Base-by-base conservation (phyloP, 441 rosid genomes). In the Metrosideros polymorpha region DNA sequence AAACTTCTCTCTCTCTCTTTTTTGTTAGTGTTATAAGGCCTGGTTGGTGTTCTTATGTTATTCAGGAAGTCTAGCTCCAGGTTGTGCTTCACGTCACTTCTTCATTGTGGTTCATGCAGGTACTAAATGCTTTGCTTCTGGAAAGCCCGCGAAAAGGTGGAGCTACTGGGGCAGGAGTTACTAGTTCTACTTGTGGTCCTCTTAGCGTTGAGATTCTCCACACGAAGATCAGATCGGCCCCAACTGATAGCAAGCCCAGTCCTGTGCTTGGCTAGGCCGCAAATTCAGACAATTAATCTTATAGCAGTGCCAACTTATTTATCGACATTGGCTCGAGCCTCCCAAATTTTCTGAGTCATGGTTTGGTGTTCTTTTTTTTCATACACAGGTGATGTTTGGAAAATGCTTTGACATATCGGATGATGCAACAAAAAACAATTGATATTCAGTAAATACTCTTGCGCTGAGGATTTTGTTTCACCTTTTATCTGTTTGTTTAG, bases 91-190 rank as follows among this genome's bases (percentile, higher is more conserved):
- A 71, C 12, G 76, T 52, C 59, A 49, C 47, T 77, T 39, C 39
- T 25, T 35, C 2, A 9, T 45, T 43, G 49, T 39, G 79, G 49
- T 71, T 71, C 79, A 71, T 83, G 63, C 93, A 97, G 99, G 98
- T 45, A 95, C 98, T 12, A 87, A 76, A 77, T 97, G 99, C 91
- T 97, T 97, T 89, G 99, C 98, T 51, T 96, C 99, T 8, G 98
- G 97, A 63, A 97, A 96, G 92, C 96, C 98, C 17, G 99, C 99
- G 1, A 96, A 90, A 90, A 96, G 90, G 86, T 97, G 99, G 99
- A 96, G 97, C 82, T 97, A 94, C 85, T 97, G 99, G 99, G 99
- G 99, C 86, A 94, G 99, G 95, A 96, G 98, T 92, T 94, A 97
- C 90, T 97, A 91, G 89, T 39, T 71, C 79, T 10, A 22, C 79